A percentile compares a stretch with the other conserved stretches of the same genome.
phyloP scores from a whole-genome alignment of 108 stramenopile genomes.

The Fragilariopsis cylindrus region DNA sequence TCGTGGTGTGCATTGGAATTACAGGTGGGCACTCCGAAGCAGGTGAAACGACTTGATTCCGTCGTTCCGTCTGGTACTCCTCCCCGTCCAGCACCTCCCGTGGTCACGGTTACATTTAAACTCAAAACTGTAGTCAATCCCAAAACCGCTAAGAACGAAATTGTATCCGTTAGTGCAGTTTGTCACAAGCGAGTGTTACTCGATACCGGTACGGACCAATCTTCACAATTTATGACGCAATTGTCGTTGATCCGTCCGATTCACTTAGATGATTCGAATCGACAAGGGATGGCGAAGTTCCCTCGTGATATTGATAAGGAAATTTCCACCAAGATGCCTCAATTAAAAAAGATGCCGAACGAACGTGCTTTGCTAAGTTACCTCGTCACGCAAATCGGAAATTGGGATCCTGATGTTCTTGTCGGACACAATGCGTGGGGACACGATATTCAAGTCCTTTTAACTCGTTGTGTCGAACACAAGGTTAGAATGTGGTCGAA shows the following conservation, averaged over 20 bases:
- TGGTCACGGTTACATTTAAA: constrained; percentile 87
- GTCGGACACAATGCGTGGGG: constrained; percentile 96
- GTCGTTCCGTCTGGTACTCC: constrained; percentile 41
- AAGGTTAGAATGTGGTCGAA: constrained; percentile 93
- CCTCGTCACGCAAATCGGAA: constrained; percentile 78
- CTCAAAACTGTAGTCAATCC: constrained; percentile 97
- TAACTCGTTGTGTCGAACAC: constrained; percentile 84
- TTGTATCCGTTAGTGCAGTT: constrained; percentile 91
- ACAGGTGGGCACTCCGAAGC: constrained; percentile 77
- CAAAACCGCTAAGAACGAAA: constrained; percentile 91
- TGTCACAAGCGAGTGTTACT: constrained; percentile 83
- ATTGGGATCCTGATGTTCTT: constrained; percentile 96
- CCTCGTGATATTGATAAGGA: constrained; percentile 83
- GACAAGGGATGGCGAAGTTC: constrained; percentile 52
- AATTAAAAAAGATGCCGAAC: constrained; percentile 78
- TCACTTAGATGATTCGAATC: constrained; percentile 38
- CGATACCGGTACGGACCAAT: constrained; percentile 75
- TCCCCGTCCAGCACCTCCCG: constrained; percentile 76
- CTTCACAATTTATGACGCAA: constrained; percentile 59
- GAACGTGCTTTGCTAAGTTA: constrained; percentile 91
- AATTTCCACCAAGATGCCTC: constrained; percentile 62
- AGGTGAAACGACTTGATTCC: constrained; percentile 60
- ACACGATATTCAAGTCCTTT: constrained; percentile 95
- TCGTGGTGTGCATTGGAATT: constrained; percentile 95
- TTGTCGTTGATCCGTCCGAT: constrained; percentile 84